Base-by-base conservation (phyloP, 176 grass and related monocot genomes). In the Zoysia japonica region DNA sequence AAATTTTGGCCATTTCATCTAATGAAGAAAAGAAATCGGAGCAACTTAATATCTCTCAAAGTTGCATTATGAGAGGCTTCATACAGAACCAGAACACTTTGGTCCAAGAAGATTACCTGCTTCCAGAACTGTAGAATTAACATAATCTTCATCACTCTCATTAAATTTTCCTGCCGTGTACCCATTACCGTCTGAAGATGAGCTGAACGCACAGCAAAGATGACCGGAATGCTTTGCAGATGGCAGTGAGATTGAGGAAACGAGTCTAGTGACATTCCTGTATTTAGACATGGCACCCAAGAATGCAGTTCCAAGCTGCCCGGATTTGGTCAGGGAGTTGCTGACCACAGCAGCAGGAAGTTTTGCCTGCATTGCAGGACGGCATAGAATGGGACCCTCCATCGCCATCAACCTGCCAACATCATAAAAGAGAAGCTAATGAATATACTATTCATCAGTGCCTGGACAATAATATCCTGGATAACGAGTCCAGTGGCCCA, bases 61-160 rank as follows among this genome's bases (percentile, higher is more conserved):
- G 5, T 40, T 47, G 39, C 48, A 68, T 11, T 9, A 60, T 11
- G 48, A 19, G 44, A 73, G 11, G 46, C 13, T 9, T 3, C 14
- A 43, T 53, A 28, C 36, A 62, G 51, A 45, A 49, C 3, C 11
- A 82, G 20, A 17, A 40, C 47, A 63, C 5, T 9, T 71, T 65
- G 36, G 19, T 52, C 48, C 10, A 47, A 68, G 48, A 2, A 70
- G 12, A 61, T 80, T 90, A 97, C 94, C 94, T 64, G 91, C 94
- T 91, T 97, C 94, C 35, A 90, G 80, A 47, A 97, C 91, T 59
- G 72, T 94, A 41, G 91, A 94, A 64, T 94, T 84, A 40, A 97
- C 85, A 90, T 94, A 97, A 72, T 97, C 91, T 66, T 85, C 91
- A 83, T 97, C 87, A 70, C 85, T 94, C 57, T 92, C 89, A 36